phyloP scores from a whole-genome alignment of 306 rosid species.

The Arachis hypogaea region DNA sequence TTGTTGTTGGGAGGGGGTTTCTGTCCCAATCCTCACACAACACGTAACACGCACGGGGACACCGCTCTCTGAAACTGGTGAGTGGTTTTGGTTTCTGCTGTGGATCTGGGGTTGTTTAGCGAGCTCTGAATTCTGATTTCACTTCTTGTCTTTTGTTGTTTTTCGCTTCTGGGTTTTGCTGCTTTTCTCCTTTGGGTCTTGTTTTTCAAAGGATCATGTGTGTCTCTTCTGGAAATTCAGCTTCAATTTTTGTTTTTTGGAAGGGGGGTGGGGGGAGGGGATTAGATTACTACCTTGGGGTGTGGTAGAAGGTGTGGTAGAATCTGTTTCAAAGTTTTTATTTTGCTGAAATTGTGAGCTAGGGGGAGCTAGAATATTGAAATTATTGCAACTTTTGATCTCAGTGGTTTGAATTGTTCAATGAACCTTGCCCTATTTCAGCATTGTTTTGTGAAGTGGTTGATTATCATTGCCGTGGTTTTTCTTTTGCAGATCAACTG shows the following conservation, averaged over 20 bases:
- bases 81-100: neutral
- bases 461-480: conserved; percentile 12
- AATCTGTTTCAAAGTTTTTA: conserved; percentile 12
- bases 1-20: no score
- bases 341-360: conserved; percentile 21
- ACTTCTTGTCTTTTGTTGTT: conserved; percentile 26
- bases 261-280: no score
- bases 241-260: conserved; percentile 10
- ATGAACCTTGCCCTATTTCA: neutral
- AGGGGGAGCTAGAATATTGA: conserved; percentile 23
- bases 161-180: conserved; percentile 42
- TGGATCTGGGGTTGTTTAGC: conserved; percentile 56
- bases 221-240: conserved; percentile 21
- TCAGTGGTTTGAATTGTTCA: neutral
- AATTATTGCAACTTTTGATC: conserved; percentile 38
- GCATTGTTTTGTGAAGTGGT: conserved; percentile 6
- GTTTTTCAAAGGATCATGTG: conserved; percentile 9
- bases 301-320: conserved; percentile 12
- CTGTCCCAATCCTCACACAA: no score
- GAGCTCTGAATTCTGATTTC: conserved; percentile 30
- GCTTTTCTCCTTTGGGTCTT: conserved; percentile 17
- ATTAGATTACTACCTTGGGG: neutral
- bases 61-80: conserved; percentile 23
- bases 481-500: conserved; percentile 53
- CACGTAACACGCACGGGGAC: conserved; percentile 38